Evolutionary conservation across 345 rosid genomes (phyloP).

Genomic region (Acer saccharum): DNA sequence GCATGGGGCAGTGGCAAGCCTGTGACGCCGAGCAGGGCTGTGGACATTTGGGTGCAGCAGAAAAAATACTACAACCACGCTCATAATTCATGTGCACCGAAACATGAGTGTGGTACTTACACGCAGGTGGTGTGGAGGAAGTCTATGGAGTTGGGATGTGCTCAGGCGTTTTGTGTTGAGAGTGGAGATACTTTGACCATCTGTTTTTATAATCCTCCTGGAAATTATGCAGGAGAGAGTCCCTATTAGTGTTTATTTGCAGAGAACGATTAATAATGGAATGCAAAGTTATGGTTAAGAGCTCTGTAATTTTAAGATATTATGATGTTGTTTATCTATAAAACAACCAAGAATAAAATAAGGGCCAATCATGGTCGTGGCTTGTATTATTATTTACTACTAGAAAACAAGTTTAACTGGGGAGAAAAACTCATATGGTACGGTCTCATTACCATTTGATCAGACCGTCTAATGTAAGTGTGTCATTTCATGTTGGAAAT

Average conservation of each 20-base stretch:
- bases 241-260: constrained; percentile 46
- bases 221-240: constrained; percentile 68
- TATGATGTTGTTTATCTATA: neutral
- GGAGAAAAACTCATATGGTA: too few species aligned
- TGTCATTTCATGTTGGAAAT: too few species aligned
- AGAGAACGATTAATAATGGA: neutral
- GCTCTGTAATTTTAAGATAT: neutral
- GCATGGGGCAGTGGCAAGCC: constrained; percentile 52
- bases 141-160: constrained; percentile 73
- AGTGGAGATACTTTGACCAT: constrained; percentile 57
- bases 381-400: too few species aligned
- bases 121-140: constrained; percentile 85
- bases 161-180: constrained; percentile 57
- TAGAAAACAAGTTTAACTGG: too few species aligned
- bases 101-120: constrained; percentile 69
- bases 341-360: neutral
- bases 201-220: constrained; percentile 86
- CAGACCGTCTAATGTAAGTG: too few species aligned
- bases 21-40: constrained; percentile 58
- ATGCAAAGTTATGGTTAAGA: neutral
- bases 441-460: too few species aligned
- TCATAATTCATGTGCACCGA: constrained; percentile 52
- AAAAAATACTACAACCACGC: constrained; percentile 57
- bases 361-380: too few species aligned
- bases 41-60: constrained; percentile 73